Evolutionary conservation across 2,329 filamentous ascomycete genomes (phyloP), one percentile per base, ranked within the genome.

Genomic region (Thermothelomyces thermophilus): DNA sequence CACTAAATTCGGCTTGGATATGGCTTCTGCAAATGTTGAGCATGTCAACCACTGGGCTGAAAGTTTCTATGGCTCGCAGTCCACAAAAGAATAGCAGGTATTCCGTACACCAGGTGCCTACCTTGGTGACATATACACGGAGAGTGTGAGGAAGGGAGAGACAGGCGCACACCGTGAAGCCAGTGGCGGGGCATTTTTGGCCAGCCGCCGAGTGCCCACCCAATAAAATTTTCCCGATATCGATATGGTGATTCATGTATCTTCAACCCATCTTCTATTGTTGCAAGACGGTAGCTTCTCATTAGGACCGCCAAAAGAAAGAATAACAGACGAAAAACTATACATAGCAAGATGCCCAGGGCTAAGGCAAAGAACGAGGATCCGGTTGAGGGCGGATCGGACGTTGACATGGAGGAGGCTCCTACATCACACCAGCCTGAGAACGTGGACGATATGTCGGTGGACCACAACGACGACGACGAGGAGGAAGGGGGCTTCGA

Each of bases 351-450:
- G 41, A 74, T 74, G 71, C 66, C 71, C 46, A 69, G 65, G 55
- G 68, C 70, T 16, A 72, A 66, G 51, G 61, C 60, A 20, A 61
- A 52, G 41, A 57, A 60, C 51, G 59, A 59, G 34, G 57, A 57
- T 49, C 28, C 52, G 28, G 54, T 56, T 26, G 55, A 56, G 31
- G 52, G 54, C 14, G 60, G 54, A 31, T 60, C 58, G 24, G 66
- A 67, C 41, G 58, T 62, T 22, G 53, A 58, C 55, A 76, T 76
- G 73, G 67, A 74, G 46, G 73, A 76, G 59, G 71, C 60, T 54
- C 66, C 66, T 17, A 59, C 63, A 11, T 67, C 65, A 46, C 64
- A 65, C 37, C 69, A 72, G 48, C 65, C 65, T 8, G 66, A 64
- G 39, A 63, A 54, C 14, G 60, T 59, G 10, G 62, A 58, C 16